Evolutionary conservation across 805 yeast genomes (phyloP), one percentile per base, ranked within the genome.

Genomic region (Pichia eremophila): DNA sequence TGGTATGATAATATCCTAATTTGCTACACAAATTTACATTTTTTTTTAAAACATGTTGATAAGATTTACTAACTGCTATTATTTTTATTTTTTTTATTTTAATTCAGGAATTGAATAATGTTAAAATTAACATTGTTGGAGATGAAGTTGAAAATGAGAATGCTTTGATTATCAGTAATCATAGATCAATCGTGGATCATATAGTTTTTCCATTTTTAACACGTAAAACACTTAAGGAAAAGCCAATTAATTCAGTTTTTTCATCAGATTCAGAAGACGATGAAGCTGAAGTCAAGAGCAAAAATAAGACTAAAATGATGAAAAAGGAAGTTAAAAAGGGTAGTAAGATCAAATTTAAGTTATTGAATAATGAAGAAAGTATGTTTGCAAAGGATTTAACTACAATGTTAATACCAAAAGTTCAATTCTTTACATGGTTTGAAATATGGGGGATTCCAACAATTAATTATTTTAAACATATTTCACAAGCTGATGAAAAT

Each of bases 351-450:
- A 43, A 22, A 25, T 45, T 34, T 12, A 35, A 39, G 44, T 37
- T 44, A 15, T 39, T 40, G 12, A 40, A 42, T 2, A 41, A 46
- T 17, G 48, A 44, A 29, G 44, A 45, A 10, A 40, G 39, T 39
- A 55, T 50, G 43, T 65, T 41, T 56, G 63, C 60, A 32, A 54
- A 55, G 51, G 56, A 60, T 42, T 45, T 57, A n/a, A 52, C 63
- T 2, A 51, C 60, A 0, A 49, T 66, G 43, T 55, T 54, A 32
- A 55, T 54, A 14, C 82, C 83, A 0, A 60, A 65, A 32, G 61
- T 79, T n/a, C 74, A 71, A 44, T 84, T 81, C 60, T 77, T 85
- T 56, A 72, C 82, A 1, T 87, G 95, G 95, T 83, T 79, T 45
- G 60, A 68, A 7, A 56, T 84, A 3, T 77, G 87, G 79, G 64